Base-by-base conservation (phyloP, 495 filamentous ascomycete species). In the Xylaria palmicola region DNA sequence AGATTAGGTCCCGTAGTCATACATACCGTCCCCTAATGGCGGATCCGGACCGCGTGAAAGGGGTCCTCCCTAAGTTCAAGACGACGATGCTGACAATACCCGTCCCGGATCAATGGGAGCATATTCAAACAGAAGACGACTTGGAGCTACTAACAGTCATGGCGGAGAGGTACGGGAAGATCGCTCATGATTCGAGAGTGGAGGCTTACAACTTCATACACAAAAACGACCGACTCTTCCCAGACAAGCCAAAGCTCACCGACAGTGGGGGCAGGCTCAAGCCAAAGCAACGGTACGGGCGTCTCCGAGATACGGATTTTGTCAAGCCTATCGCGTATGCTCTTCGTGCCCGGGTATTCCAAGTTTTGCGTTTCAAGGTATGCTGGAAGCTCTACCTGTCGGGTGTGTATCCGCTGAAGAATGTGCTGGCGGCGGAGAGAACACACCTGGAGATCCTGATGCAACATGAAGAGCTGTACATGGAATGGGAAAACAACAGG, bases 401-500 rank as follows among this genome's bases (percentile, higher is more conserved):
- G 0, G 24, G 26, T 0, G n/a, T 15, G 0, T 0, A 36, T 13
- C 0, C 7, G 2, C 24, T 69, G 0, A 9, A 8, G 1, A 29
- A 62, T 7, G 9, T 59, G 1, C 10, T 70, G 20, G 19, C 27
- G 4, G 43, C 41, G 26, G 60, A 68, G 29, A 13, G 22, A 24
- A n/a, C 2, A 0, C 48, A 32, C n/a, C 30, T 48, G 22, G 12
- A 37, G 0, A 34, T 39, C 5, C 58, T 60, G 57, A 53, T n/a
- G 10, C 34, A 45, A 10, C 56, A 64, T 4, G 68, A 70, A 52
- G 29, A 52, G 3, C 0, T 62, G 4, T 70, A 63, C 44, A 9
- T 13, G 17, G 60, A 70, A 34, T 70, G 56, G 36, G 68, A 70
- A 20, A 30, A 13, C 1, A 63, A 60, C 24, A 63, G 51, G 41